These are phyloP conservation scores for Mycena filopes DNA, from an alignment of 768 basidiomycete species.

Conservation along the genomic window DNA sequence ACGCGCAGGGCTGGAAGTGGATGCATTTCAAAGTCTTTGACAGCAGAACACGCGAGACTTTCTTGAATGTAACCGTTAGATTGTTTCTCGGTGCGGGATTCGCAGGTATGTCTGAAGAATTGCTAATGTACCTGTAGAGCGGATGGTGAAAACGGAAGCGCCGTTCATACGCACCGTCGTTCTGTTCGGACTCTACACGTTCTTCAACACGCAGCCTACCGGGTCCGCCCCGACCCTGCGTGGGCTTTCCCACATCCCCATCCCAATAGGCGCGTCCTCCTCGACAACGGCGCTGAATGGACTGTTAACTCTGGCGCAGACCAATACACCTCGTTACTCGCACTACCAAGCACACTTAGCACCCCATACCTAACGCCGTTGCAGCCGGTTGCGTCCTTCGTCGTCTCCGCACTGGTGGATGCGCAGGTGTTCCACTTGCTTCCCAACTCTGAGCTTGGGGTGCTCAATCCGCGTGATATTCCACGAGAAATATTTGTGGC, in stretches of 20 bases:
- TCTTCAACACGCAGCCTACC: slow-evolving; percentile 75
- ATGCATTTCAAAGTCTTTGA: slow-evolving; percentile 82
- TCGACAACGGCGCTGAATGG: neutral
- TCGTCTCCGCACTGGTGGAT: slow-evolving; percentile 60
- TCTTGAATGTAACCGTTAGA: slow-evolving; percentile 67
- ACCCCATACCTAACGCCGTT: slow-evolving; percentile 55
- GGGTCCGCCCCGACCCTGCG: slow-evolving; percentile 62
- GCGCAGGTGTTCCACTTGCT: slow-evolving; percentile 68
- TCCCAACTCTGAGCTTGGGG: slow-evolving; percentile 59
- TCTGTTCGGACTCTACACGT: slow-evolving; percentile 76
- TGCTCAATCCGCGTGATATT: slow-evolving; percentile 71
- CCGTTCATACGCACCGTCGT: slow-evolving; percentile 68
- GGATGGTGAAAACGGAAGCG: slow-evolving; percentile 57
- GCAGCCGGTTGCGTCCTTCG: slow-evolving; percentile 59
- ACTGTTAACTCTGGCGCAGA: slow-evolving; percentile 53
- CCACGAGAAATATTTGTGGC: slow-evolving; percentile 74
- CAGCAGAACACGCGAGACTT: slow-evolving; percentile 68
- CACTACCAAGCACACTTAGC: slow-evolving; percentile 58
- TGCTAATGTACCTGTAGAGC: slow-evolving; percentile 54
- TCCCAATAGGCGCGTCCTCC: slow-evolving; percentile 65
- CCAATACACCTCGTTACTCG: slow-evolving; percentile 58
- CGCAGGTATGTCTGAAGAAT: slow-evolving; percentile 8
- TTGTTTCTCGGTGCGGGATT: slow-evolving; percentile 72
- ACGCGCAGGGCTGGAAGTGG: slow-evolving; percentile 75
- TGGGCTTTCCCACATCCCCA: slow-evolving; percentile 62